Evolutionary conservation across 148 eudicot species (phyloP).

Genomic region (Pharnaceum exiguum): DNA sequence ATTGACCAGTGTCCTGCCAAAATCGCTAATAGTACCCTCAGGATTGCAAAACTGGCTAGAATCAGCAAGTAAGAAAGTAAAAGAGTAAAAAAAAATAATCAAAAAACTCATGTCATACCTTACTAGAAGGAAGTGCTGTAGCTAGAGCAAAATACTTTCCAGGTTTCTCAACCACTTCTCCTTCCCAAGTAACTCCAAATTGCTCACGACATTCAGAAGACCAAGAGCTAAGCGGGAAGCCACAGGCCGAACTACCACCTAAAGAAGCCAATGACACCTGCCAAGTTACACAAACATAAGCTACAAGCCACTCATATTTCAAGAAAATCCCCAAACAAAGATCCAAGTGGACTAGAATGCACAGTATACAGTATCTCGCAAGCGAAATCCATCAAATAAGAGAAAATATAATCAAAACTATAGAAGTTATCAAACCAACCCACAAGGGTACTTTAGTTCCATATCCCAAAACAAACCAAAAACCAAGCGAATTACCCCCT

Average conservation of each 20-base stretch:
- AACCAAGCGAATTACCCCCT: no score
- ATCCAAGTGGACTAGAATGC: background rate
- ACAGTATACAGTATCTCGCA: no score
- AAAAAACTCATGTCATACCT: slow-evolving; percentile 44
- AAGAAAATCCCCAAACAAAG: background rate
- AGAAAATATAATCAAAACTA: no score
- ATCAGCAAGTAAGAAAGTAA: no score
- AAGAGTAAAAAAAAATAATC: no score
- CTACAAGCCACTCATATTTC: background rate
- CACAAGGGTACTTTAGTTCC: no score
- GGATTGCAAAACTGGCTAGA: background rate
- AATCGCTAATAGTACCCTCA: background rate
- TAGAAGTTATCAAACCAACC: no score
- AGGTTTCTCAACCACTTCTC: slow-evolving; percentile 28
- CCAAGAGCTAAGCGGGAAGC: slow-evolving; percentile 51
- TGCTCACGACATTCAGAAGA: slow-evolving; percentile 44
- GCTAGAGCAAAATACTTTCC: slow-evolving; percentile 85
- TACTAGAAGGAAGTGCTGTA: slow-evolving; percentile 64
- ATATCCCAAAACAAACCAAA: no score
- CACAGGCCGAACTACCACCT: slow-evolving; percentile 16
- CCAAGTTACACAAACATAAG: background rate
- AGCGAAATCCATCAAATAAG: no score
- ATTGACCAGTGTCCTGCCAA: no score
- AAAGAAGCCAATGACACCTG: slow-evolving; percentile 80
- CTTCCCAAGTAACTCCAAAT: slow-evolving; percentile 41